Conservation (phyloP, 1,284 basidiomycete species). For the Cutaneotrichosporon cutaneum region DNA sequence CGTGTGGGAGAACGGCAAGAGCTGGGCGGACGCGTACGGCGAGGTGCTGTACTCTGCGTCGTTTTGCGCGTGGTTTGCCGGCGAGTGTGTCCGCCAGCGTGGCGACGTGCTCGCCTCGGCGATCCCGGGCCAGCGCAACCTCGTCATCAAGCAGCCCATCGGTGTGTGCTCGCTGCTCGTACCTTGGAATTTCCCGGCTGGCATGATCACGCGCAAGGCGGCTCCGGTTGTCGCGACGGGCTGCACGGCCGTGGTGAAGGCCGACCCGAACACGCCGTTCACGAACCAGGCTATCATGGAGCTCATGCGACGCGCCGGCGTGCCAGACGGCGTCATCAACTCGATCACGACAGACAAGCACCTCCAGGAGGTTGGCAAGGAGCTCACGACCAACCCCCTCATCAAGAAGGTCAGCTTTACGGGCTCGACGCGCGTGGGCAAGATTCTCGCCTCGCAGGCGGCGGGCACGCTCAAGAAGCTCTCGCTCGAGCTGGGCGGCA, state of each 20-base stretch:
- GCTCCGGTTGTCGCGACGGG: constrained; percentile 78
- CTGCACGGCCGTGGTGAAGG: constrained; percentile 94
- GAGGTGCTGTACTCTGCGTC: constrained; percentile 79
- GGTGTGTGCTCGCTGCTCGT: constrained; percentile 59
- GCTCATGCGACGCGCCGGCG: constrained; percentile 80
- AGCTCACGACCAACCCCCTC: constrained; percentile 46
- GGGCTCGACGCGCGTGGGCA: constrained; percentile 84
- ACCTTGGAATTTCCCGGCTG: constrained; percentile 81
- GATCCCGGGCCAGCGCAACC: constrained; percentile 69
- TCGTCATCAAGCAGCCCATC: constrained; percentile 92
- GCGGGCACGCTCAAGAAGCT: constrained; percentile 88
- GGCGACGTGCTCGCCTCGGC: constrained; percentile 81
- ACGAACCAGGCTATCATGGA: constrained; percentile 71
- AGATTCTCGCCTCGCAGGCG: constrained; percentile 79
- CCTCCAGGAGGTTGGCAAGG: constrained; percentile 47
- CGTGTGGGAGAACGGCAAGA: constrained; percentile 82
- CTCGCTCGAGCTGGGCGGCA: constrained; percentile 64
- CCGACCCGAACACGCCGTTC: constrained; percentile 92
- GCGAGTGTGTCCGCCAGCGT: constrained; percentile 72
- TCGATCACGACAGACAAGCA: constrained; percentile 65
- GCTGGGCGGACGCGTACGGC: constrained; percentile 74
- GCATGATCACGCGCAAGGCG: constrained; percentile 67
- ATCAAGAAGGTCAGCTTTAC: constrained; percentile 86
- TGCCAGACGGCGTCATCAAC: constrained; percentile 94
- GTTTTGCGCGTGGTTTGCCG: constrained; percentile 82